Conservation (phyloP, 495 filamentous ascomycete species). For the Aspergillus conjunctus region DNA sequence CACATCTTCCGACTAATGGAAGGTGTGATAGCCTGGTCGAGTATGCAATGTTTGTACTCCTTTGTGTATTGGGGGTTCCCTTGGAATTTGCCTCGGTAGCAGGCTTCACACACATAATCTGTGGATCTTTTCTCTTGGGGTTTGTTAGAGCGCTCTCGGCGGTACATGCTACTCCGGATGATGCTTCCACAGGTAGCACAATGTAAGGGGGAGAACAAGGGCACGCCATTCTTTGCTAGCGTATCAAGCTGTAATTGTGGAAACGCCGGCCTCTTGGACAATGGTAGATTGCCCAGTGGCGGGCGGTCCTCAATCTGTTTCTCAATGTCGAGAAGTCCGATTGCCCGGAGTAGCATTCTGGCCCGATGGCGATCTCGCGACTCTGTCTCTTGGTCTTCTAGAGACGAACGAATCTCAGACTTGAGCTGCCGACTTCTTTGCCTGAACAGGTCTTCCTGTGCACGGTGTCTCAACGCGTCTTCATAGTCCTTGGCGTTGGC, state of each 20-base stretch:
- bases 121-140: not conserved
- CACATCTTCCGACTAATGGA: not conserved
- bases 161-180: slow-evolving; percentile 8
- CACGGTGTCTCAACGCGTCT: not conserved
- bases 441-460: not conserved
- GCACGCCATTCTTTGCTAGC: not conserved
- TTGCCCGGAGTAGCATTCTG: not conserved
- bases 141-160: not conserved
- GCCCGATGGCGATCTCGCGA: not conserved
- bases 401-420: not conserved
- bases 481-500: not conserved
- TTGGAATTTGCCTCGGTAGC: not conserved
- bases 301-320: slow-evolving; percentile 1
- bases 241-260: not conserved
- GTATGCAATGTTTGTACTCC: slow-evolving; percentile 4
- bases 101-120: not conserved
- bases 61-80: not conserved
- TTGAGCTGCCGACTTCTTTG: not conserved
- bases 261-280: not conserved
- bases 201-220: not conserved
- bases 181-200: not conserved
- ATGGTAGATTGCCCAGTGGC: not conserved
- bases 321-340: slow-evolving; percentile 5
- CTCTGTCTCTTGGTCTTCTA: not conserved
- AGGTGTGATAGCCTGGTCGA: slow-evolving; percentile 1